Percentiles rank a stretch among this genome's conserved stretches.
These are phyloP conservation scores for Murraya koenigii DNA, from an alignment of 345 rosid species.

Conservation along the genomic window DNA sequence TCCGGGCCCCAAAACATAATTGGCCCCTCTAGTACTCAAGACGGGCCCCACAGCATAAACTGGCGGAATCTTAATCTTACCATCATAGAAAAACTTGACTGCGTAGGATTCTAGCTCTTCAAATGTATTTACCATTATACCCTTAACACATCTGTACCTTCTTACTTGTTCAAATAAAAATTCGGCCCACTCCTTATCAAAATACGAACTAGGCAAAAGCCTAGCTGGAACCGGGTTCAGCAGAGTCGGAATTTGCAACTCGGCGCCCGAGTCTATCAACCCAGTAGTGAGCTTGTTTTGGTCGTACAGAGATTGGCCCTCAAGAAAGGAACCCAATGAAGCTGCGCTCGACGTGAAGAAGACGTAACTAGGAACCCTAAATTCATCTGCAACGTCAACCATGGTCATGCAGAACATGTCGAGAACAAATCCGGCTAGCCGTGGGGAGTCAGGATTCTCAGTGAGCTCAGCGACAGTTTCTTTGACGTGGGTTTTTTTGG, in stretches of 20 bases:
- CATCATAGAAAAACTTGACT: constrained; percentile 12
- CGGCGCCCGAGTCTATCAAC: constrained; percentile 32
- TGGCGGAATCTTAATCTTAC: constrained; percentile 19
- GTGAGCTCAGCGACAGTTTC: constrained; percentile 23
- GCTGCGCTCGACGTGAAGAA: constrained; percentile 45
- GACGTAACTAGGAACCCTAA: constrained; percentile 42
- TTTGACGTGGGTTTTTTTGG: constrained; percentile 30
- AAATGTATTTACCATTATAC: constrained; percentile 49
- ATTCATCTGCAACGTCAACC: constrained; percentile 51
- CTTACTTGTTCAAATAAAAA: not conserved
- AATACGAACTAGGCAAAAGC: constrained; percentile 20
- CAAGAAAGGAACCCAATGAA: constrained; percentile 25
- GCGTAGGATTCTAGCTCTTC: constrained; percentile 45
- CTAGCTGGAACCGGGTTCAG: constrained; percentile 34
- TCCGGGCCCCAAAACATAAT: not conserved
- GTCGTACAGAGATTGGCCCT: constrained; percentile 22
- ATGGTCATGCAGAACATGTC: constrained; percentile 53
- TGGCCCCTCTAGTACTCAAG: constrained; percentile 27
- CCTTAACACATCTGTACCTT: constrained; percentile 27
- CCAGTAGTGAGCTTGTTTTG: constrained; percentile 19
- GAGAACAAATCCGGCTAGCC: constrained; percentile 46
- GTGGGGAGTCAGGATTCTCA: constrained; percentile 18
- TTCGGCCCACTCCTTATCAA: not conserved
- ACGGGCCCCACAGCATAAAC: constrained; percentile 55
- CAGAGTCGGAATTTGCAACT: constrained; percentile 31